phyloP scores from a whole-genome alignment of 75 land plant species.

The Pinus albicaulis region DNA sequence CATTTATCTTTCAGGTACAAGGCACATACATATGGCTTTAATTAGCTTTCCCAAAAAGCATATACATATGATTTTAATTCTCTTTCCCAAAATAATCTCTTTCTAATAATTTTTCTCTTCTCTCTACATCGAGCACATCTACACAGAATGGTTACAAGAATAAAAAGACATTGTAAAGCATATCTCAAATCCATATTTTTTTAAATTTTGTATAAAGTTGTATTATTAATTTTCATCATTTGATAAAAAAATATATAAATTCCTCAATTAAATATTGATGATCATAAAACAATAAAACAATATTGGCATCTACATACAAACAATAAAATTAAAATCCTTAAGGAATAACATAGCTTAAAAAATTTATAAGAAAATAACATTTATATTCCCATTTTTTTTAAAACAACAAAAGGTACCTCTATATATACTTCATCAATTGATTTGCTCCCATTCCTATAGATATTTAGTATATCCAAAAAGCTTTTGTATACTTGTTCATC shows the following conservation, averaged over 20 bases:
- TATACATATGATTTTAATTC: no score
- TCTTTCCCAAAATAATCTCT: no score
- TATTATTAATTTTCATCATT: constrained; percentile 5
- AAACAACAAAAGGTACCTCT: constrained; percentile 44
- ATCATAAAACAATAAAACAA: constrained; percentile 65
- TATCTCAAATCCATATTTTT: no score
- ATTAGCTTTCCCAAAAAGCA: no score
- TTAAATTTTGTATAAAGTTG: no score
- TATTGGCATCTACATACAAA: constrained; percentile 46
- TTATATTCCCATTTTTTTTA: neutral
- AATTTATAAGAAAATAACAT: neutral
- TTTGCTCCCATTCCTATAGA: constrained; percentile 77
- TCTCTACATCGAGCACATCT: no score
- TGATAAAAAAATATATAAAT: constrained; percentile 77
- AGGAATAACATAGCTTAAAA: neutral
- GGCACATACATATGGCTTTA: no score
- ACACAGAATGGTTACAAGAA: no score
- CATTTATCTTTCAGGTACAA: no score
- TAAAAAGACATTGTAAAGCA: no score
- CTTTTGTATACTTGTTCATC: constrained; percentile 77
- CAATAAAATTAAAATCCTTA: neutral
- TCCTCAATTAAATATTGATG: constrained; percentile 81
- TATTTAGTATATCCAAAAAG: constrained; percentile 77
- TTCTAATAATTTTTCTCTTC: no score
- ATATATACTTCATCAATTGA: constrained; percentile 71